Evolutionary conservation across 805 yeast genomes (phyloP), one percentile per base, ranked within the genome.

Genomic region (Sugiyamaella qingdaonensis): DNA sequence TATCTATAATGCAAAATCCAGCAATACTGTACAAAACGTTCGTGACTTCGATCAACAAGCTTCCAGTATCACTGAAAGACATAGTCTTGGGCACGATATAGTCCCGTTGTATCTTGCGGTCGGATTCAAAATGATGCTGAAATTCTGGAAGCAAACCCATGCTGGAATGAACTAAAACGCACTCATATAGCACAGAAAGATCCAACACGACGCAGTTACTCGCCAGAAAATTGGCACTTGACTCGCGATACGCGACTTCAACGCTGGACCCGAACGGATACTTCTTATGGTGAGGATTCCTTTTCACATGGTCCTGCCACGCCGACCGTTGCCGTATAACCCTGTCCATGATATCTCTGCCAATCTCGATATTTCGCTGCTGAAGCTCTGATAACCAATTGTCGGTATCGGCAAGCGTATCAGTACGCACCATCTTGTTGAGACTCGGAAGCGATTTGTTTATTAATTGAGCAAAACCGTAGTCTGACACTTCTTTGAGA

Each of bases 181-280:
- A 83, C 69, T 92, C 97, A 67, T 82, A 87, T 29, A 92, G 73
- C 5, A 90, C 86, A n/a, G 82, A 78, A 53, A 91, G 68, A 52
- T 84, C 83, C 32, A 89, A 76, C 14, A 71, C 69, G 2, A 76
- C 59, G n/a, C 66, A 64, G 4, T 72, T 71, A 48, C 77, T 79
- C 7, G 75, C 71, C 47, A 84, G 69, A 2, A 84, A 75, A 59
- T 78, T 75, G 53, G 67, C 65, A 49, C 72, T 70, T 0, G 84
- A 76, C 44, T 80, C 82, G 61, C 97, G 76, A 64, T 89, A 73
- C 5, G 95, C 81, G 7, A 80, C 68, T 67, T 92, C 98, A 4
- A 91, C 87, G 0, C 96, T 87, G 0, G 97, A 87, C 66, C 91
- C 91, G 58, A 92, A 78, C 61, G 86, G 83, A 66, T 80, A 88